These are phyloP conservation scores for Poronia punctata DNA, from an alignment of 495 filamentous ascomycete species.

Conservation along the genomic window DNA sequence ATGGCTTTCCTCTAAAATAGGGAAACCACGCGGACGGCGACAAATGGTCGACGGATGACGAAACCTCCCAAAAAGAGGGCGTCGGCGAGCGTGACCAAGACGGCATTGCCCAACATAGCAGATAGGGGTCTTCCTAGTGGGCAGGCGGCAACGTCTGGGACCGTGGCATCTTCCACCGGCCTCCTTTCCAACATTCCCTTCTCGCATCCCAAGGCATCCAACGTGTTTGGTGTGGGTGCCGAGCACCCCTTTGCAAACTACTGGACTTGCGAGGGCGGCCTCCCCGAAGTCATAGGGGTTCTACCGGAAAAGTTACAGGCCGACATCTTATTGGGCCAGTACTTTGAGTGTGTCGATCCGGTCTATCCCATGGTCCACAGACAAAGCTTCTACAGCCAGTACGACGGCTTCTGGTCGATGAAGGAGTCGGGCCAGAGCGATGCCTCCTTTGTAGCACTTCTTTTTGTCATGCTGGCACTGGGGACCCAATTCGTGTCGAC, in stretches of 20 bases:
- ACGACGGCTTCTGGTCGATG: conserved; percentile 62
- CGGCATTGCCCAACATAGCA: conserved; percentile 39
- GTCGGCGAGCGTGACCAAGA: conserved; percentile 22
- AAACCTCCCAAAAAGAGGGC: conserved; percentile 47
- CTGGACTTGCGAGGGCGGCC: conserved; percentile 65
- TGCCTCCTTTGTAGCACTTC: conserved; percentile 54
- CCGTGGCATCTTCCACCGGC: conserved; percentile 44
- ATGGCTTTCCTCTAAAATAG: conserved; percentile 19
- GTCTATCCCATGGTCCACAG: conserved; percentile 67
- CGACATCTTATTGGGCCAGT: conserved; percentile 60
- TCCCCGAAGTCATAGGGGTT: conserved; percentile 63
- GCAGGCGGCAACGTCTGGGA: conserved; percentile 29
- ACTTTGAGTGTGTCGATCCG: conserved; percentile 68
- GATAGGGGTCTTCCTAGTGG: conserved; percentile 35
- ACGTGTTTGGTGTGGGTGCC: conserved; percentile 60
- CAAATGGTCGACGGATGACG: conserved; percentile 50
- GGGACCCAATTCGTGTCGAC: conserved; percentile 64
- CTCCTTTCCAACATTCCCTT: conserved; percentile 63
- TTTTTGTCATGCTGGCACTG: conserved; percentile 63
- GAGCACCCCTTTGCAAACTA: conserved; percentile 69
- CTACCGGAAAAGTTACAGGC: conserved; percentile 64
- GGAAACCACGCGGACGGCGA: conserved; percentile 41
- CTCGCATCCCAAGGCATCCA: conserved; percentile 53
- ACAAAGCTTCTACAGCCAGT: conserved; percentile 60
- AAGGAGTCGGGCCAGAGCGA: conserved; percentile 47